These are phyloP conservation scores for Ophiostoma sp. DNA, from an alignment of 2,329 filamentous ascomycete genomes.

Conservation along the genomic window DNA sequence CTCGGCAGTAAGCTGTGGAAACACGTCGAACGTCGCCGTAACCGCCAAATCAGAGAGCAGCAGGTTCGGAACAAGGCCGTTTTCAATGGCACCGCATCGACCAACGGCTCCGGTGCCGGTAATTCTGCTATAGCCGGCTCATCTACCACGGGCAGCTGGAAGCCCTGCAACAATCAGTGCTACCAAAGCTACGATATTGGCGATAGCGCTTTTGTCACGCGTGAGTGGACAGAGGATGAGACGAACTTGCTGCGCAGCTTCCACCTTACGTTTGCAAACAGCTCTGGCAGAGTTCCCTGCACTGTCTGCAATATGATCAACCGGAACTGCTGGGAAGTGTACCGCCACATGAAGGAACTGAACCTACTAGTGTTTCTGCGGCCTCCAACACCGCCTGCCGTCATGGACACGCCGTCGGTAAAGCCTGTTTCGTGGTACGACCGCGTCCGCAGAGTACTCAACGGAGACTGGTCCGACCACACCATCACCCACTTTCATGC, in stretches of 20 bases:
- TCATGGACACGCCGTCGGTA: slow-evolving; percentile 33
- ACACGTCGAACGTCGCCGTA: slow-evolving; percentile 25
- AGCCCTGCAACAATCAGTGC: slow-evolving; percentile 41
- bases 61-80: slow-evolving; percentile 8
- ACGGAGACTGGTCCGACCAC: slow-evolving; percentile 51
- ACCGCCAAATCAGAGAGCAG: slow-evolving; percentile 30
- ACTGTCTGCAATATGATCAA: slow-evolving; percentile 46
- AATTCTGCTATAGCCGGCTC: neutral
- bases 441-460: slow-evolving; percentile 47
- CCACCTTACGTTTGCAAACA: slow-evolving; percentile 41
- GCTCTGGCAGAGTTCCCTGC: slow-evolving; percentile 43
- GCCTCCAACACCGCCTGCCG: slow-evolving; percentile 25
- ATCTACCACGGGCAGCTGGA: neutral
- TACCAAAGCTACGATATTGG: slow-evolving; percentile 36
- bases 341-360: slow-evolving; percentile 40
- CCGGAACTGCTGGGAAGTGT: slow-evolving; percentile 49
- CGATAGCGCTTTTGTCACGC: slow-evolving; percentile 32
- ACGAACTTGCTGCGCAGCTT: slow-evolving; percentile 44
- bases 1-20: slow-evolving; percentile 25
- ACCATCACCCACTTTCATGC: slow-evolving; percentile 52
- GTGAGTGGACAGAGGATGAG: slow-evolving; percentile 47
- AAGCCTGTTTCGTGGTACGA: slow-evolving; percentile 53
- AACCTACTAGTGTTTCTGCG: slow-evolving; percentile 35
- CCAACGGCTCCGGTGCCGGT: neutral
- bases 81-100: neutral